Percentiles rank a stretch among this genome's conserved stretches.
phyloP scores from a whole-genome alignment of 2,329 filamentous ascomycete genomes.

The Calonectria henricotiae region DNA sequence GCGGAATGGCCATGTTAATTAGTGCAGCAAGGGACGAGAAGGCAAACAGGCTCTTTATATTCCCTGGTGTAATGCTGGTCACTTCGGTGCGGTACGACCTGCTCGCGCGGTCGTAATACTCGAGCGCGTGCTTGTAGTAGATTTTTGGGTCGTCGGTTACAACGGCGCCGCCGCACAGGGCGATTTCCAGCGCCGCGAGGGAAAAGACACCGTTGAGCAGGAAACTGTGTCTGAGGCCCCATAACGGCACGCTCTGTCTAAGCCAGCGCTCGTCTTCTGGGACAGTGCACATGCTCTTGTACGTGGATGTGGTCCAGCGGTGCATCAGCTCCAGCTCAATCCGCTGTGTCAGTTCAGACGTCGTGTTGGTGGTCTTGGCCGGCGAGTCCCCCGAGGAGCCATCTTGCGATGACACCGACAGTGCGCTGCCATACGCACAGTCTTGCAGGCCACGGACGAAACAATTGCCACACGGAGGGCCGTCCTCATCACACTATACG shows the following conservation, averaged over 20 bases:
- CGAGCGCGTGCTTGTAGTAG: constrained; percentile 47
- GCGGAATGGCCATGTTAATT: constrained; percentile 49
- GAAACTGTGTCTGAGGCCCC: constrained; percentile 60
- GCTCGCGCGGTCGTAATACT: constrained; percentile 51
- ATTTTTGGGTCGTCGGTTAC: constrained; percentile 41
- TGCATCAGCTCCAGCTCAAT: constrained; percentile 69
- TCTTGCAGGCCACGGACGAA: constrained; percentile 49
- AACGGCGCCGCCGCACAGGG: constrained; percentile 43
- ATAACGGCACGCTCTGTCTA: constrained; percentile 55
- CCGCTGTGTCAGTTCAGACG: constrained; percentile 47
- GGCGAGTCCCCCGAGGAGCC: constrained; percentile 14
- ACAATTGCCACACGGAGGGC: constrained; percentile 58
- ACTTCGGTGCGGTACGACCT: constrained; percentile 46
- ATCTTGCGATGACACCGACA: constrained; percentile 6
- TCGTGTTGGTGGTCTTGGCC: constrained; percentile 30
- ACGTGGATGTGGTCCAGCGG: constrained; percentile 66
- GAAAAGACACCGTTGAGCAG: constrained; percentile 58
- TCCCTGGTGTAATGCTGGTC: constrained; percentile 43
- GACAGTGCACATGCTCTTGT: constrained; percentile 59
- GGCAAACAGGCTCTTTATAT: constrained; percentile 47
- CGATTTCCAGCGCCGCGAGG: constrained; percentile 47
- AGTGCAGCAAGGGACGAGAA: constrained; percentile 48
- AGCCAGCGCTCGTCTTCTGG: constrained; percentile 58
- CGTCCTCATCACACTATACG: constrained; percentile 57
- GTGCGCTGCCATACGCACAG: constrained; percentile 41